Conservation (phyloP, 2,329 filamentous ascomycete species). For the Diaporthe destruens region DNA sequence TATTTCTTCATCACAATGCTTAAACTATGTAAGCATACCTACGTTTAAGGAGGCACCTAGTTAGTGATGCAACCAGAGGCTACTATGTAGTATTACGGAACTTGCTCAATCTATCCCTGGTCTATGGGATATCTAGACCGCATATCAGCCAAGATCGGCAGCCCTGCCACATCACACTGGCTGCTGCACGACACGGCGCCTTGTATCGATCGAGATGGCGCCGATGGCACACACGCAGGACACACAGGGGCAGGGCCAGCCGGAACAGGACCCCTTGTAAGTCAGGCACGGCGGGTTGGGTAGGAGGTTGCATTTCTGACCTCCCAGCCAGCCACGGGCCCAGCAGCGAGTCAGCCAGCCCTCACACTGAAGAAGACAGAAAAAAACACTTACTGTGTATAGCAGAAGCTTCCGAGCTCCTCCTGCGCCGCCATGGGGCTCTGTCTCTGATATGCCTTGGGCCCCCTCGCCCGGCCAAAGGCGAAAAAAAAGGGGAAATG, state of each 20-base stretch:
- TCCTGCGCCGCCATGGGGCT: not conserved
- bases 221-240: not conserved
- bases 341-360: slow-evolving; percentile 18
- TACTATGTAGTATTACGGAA: too few species aligned
- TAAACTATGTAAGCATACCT: too few species aligned
- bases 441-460: not conserved
- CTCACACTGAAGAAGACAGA: too few species aligned
- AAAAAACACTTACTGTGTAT: too few species aligned
- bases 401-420: slow-evolving; percentile 23
- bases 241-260: not conserved
- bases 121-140: not conserved
- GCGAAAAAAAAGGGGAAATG: slow-evolving; percentile 22
- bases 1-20: not conserved
- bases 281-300: slow-evolving; percentile 6
- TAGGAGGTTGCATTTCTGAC: slow-evolving; percentile 7
- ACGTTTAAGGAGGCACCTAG: too few species aligned
- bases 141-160: slow-evolving; percentile 21
- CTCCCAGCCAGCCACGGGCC: slow-evolving; percentile 6
- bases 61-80: too few species aligned
- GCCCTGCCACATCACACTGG: not conserved
- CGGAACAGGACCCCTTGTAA: slow-evolving; percentile 7
- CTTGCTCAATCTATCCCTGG: not conserved
- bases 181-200: not conserved
- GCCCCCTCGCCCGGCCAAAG: not conserved
- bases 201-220: slow-evolving; percentile 9